A percentile compares a stretch with the other conserved stretches of the same genome.
Conservation (phyloP, 306 rosid genomes). For the Castanea crenata region DNA sequence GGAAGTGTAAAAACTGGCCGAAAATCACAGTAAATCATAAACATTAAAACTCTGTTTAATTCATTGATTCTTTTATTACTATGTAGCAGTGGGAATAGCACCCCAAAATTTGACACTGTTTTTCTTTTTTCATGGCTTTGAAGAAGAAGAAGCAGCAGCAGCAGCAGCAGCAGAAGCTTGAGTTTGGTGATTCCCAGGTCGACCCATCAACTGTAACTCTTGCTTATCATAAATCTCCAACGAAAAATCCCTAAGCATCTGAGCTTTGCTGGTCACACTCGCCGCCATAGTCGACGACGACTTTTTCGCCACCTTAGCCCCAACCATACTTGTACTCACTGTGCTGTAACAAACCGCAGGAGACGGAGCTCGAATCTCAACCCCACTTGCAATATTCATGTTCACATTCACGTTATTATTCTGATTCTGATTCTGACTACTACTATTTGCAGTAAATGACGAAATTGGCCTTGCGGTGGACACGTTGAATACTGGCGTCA, state of each 20-base stretch:
- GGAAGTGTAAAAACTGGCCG: neutral
- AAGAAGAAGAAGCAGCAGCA: neutral
- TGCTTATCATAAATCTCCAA: constrained; percentile 43
- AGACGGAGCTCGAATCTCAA: constrained; percentile 24
- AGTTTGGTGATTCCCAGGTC: constrained; percentile 19
- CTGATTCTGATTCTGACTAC: too few species aligned
- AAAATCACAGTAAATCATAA: neutral
- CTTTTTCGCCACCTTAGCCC: constrained; percentile 42
- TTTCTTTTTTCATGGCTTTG: constrained; percentile 10
- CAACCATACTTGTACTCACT: constrained; percentile 43
- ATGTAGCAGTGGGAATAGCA: neutral
- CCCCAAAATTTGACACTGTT: neutral
- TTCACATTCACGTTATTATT: neutral
- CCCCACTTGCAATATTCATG: constrained; percentile 6
- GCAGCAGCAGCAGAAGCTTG: neutral
- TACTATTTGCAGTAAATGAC: constrained; percentile 6
- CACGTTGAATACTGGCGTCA: constrained; percentile 46
- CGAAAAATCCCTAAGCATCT: constrained; percentile 43
- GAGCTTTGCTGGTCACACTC: constrained; percentile 45
- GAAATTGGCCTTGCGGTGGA: constrained; percentile 40
- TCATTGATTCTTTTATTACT: neutral
- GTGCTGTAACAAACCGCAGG: constrained; percentile 10
- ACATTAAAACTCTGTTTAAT: neutral
- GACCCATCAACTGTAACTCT: constrained; percentile 42
- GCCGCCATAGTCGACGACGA: constrained; percentile 55